Conservation (phyloP, 768 basidiomycete genomes). For the Leccinum pellstonianum region DNA sequence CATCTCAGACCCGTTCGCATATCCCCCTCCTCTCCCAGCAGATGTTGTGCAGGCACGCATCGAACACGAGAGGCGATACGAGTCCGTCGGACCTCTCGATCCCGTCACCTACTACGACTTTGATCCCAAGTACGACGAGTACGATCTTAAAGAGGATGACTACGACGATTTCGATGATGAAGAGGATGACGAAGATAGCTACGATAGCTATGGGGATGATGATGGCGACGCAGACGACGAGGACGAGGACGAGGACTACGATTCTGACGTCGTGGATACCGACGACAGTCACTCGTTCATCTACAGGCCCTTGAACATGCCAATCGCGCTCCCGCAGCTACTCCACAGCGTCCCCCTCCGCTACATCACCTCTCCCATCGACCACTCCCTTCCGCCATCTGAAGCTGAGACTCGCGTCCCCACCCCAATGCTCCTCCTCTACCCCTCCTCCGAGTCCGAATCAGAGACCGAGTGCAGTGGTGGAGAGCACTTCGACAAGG, state of each 20-base stretch:
- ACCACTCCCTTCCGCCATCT: background rate
- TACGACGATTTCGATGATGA: background rate
- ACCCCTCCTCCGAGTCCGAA: background rate
- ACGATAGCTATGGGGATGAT: background rate
- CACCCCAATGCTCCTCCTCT: background rate
- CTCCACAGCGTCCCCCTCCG: constrained; percentile 2
- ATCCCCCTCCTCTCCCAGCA: background rate
- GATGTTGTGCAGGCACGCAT: background rate
- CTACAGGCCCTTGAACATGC: background rate
- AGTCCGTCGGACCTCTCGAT: background rate
- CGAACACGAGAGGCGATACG: background rate
- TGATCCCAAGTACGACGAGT: background rate
- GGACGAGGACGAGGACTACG: background rate
- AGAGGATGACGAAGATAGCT: background rate
- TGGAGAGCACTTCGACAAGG: background rate
- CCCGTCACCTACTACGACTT: background rate
- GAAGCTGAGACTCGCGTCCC: background rate
- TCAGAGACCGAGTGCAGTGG: background rate
- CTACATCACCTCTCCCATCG: background rate
- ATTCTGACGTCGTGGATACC: background rate
- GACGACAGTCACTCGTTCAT: background rate
- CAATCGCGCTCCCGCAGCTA: constrained; percentile 8
- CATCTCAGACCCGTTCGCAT: constrained; percentile 11
- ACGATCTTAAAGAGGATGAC: background rate
- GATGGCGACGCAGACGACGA: background rate